Conservation (phyloP, 2,329 filamentous ascomycete genomes). For the Fusarium miscanthi region DNA sequence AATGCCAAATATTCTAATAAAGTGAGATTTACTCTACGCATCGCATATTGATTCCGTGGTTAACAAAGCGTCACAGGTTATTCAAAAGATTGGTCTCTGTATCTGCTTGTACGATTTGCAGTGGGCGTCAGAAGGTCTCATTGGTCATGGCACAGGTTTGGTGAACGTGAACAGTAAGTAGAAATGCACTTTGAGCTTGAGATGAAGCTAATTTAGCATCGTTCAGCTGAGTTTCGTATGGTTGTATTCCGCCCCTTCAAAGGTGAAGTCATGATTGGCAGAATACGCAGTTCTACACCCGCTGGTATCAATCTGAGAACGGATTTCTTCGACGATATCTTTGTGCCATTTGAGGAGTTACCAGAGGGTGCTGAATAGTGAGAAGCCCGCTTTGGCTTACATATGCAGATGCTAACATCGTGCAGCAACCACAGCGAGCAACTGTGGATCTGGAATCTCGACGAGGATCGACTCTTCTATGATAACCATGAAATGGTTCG, state of each 20-base stretch:
- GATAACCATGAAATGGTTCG: conserved; percentile 91
- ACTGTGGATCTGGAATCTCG: conserved; percentile 86
- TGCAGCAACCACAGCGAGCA: conserved; percentile 77
- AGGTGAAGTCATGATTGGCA: conserved; percentile 87
- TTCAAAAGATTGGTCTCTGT: conserved; percentile 94
- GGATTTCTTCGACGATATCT: conserved; percentile 95
- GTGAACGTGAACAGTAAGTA: conserved; percentile 90
- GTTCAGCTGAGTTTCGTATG: conserved; percentile 83
- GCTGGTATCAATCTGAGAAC: conserved; percentile 82
- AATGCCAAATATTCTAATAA: conserved; percentile 98
- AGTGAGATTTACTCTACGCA: conserved; percentile 53
- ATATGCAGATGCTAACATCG: conserved; percentile 15
- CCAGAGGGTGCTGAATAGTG: conserved; percentile 83
- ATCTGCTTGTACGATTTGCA: conserved; percentile 93
- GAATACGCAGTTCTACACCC: conserved; percentile 79
- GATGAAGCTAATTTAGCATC: conserved; percentile 10
- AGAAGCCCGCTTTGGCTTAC: conserved; percentile 15
- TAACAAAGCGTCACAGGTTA: conserved; percentile 63
- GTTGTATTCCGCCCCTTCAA: conserved; percentile 97
- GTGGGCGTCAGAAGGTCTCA: conserved; percentile 89
- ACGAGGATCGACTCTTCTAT: conserved; percentile 81
- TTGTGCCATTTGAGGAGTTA: conserved; percentile 78
- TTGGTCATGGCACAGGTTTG: conserved; percentile 90
- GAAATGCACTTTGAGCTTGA: background rate
- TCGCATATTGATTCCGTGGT: background rate